Conservation (phyloP, 768 basidiomycete genomes). For the Cyclocybe aegerita region DNA sequence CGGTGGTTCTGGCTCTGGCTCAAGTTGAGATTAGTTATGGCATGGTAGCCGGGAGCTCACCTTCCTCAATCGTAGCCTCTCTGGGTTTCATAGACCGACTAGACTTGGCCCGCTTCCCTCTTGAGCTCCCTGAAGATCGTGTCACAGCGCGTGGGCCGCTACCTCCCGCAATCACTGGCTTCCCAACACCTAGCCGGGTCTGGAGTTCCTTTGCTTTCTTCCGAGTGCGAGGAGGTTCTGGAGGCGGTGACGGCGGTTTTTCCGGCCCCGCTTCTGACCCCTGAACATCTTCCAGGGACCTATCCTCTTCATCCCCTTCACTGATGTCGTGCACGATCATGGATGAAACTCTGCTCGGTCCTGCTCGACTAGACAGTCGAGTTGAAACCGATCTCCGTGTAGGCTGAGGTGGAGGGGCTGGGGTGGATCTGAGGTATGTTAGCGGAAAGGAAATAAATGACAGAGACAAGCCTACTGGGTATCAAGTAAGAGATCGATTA, state of each 20-base stretch:
- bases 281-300: slow-evolving; percentile 19
- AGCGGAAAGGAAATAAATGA: too few species aligned
- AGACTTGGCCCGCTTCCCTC: slow-evolving; percentile 47
- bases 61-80: slow-evolving; percentile 64
- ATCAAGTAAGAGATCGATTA: slow-evolving; percentile 73
- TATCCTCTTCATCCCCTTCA: slow-evolving; percentile 42
- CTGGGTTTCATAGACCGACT: slow-evolving; percentile 49
- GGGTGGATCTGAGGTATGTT: slow-evolving; percentile 1
- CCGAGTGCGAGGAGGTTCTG: slow-evolving; percentile 43
- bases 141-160: slow-evolving; percentile 65
- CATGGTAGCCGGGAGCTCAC: slow-evolving; percentile 25
- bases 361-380: slow-evolving; percentile 34
- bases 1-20: slow-evolving; percentile 22
- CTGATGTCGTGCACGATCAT: slow-evolving; percentile 50
- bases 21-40: slow-evolving; percentile 5
- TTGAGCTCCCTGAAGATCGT: slow-evolving; percentile 52
- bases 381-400: slow-evolving; percentile 34
- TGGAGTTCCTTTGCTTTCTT: slow-evolving; percentile 71
- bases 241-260: slow-evolving; percentile 5
- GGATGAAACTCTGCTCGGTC: slow-evolving; percentile 41
- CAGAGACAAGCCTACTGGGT: slow-evolving; percentile 37
- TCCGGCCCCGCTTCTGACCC: slow-evolving; percentile 20
- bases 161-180: slow-evolving; percentile 66
- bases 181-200: slow-evolving; percentile 67
- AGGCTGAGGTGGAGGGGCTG: slow-evolving; percentile 27